These are phyloP conservation scores for Microdochium nivale DNA, from an alignment of 2,329 filamentous ascomycete species.

Conservation along the genomic window DNA sequence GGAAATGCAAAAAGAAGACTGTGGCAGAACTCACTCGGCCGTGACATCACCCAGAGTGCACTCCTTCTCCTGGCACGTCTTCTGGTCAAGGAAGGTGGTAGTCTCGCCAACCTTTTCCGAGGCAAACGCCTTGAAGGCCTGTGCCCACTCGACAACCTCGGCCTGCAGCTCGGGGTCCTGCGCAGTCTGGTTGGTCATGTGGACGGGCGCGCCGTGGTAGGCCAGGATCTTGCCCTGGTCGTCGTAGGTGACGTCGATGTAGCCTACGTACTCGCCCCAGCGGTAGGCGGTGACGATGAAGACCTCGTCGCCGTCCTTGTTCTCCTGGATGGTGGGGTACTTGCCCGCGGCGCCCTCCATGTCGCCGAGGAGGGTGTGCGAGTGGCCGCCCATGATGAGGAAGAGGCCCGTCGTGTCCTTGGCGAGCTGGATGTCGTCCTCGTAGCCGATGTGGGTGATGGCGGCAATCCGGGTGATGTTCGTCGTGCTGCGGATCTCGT, in stretches of 20 bases:
- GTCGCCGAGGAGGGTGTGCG: slow-evolving; percentile 34
- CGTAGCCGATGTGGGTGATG: slow-evolving; percentile 60
- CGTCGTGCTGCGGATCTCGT: slow-evolving; percentile 52
- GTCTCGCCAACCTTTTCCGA: slow-evolving; percentile 46
- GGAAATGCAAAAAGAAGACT: slow-evolving; percentile 18
- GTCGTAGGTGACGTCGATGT: slow-evolving; percentile 59
- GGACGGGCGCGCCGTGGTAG: slow-evolving; percentile 56
- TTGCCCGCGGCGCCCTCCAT: slow-evolving; percentile 48
- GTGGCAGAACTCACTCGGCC: slow-evolving; percentile 30
- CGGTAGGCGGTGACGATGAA: slow-evolving; percentile 61
- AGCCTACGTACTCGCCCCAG: slow-evolving; percentile 61
- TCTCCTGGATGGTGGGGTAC: slow-evolving; percentile 55
- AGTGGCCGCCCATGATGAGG: slow-evolving; percentile 45
- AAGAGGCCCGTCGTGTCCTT: slow-evolving; percentile 51
- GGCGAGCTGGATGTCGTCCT: slow-evolving; percentile 53
- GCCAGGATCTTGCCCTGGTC: slow-evolving; percentile 49
- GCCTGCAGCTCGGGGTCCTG: slow-evolving; percentile 48
- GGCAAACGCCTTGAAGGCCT: slow-evolving; percentile 52
- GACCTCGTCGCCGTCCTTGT: slow-evolving; percentile 55
- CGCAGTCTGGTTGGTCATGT: slow-evolving; percentile 51
- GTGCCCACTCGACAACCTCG: slow-evolving; percentile 49
- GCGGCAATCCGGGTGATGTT: slow-evolving; percentile 54
- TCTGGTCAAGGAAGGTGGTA: slow-evolving; percentile 49
- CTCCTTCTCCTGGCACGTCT: slow-evolving; percentile 46
- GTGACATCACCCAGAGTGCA: slow-evolving; percentile 50